Evolutionary conservation across 495 filamentous ascomycete genomes (phyloP).

Genomic region (Friedmanniomyces endolithicus): DNA sequence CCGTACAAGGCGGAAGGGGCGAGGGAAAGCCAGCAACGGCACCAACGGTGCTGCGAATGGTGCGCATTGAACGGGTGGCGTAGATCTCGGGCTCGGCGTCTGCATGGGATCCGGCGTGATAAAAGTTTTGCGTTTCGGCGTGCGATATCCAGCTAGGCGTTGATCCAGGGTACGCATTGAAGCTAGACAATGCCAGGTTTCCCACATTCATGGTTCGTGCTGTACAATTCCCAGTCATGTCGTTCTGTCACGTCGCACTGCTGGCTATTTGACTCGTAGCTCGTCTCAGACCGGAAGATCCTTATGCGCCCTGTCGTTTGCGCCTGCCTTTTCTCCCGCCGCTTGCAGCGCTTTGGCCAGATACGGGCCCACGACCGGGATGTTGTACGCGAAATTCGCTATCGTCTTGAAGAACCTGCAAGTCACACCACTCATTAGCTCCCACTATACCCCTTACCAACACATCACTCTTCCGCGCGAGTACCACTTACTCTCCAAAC

Average conservation of each 20-base stretch:
- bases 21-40: conserved; percentile 10
- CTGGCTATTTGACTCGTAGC: background rate
- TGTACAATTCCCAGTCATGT: background rate
- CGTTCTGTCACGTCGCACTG: background rate
- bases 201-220: background rate
- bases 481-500: conserved; percentile 61
- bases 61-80: conserved; percentile 2
- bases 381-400: conserved; percentile 66
- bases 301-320: conserved; percentile 21
- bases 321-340: conserved; percentile 41
- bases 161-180: background rate
- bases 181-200: background rate
- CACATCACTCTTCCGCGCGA: background rate
- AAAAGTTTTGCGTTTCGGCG: background rate
- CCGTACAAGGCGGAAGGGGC: conserved; percentile 48
- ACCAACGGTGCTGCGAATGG: conserved; percentile 19
- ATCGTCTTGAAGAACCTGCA: conserved; percentile 44
- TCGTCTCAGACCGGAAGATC: conserved; percentile 19
- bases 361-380: conserved; percentile 77
- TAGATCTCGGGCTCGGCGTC: background rate
- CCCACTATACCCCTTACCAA: background rate
- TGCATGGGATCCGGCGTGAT: background rate
- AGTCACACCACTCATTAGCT: background rate
- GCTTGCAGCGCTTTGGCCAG: conserved; percentile 55
- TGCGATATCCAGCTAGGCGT: conserved; percentile 8